Conservation (phyloP, 192 early-diverging fungal species). For the Helicostylum pulchrum region DNA sequence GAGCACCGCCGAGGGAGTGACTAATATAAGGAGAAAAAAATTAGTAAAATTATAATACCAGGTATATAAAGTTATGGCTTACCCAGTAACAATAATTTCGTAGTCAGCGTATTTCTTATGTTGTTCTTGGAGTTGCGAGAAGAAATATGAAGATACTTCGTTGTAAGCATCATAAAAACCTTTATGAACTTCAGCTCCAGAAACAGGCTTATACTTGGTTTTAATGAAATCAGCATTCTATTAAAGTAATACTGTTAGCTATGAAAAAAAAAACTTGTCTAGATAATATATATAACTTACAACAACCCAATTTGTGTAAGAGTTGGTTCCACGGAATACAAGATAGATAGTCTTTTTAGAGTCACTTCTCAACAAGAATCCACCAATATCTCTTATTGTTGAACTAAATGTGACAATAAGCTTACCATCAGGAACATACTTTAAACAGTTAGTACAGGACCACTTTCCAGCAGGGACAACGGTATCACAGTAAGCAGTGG, state of each 20-base stretch:
- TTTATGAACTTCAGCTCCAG: conserved; percentile 10
- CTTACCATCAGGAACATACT: conserved; percentile 1
- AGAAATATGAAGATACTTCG: neutral
- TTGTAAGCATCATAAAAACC: conserved; percentile 22
- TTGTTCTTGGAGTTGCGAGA: neutral
- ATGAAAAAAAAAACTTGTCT: too few relatives aligned
- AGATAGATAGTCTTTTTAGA: conserved; percentile 1
- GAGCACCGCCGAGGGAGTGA: conserved; percentile 34
- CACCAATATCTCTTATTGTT: neutral
- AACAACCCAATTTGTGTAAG: conserved; percentile 3
- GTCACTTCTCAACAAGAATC: conserved; percentile 13
- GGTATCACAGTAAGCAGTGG: conserved; percentile 2
- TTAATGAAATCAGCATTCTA: conserved; percentile 12
- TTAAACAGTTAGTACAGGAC: conserved; percentile 6
- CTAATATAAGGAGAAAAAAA: neutral
- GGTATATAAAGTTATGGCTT: neutral
- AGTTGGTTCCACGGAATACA: conserved; percentile 8
- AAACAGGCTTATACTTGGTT: neutral
- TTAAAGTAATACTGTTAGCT: neutral
- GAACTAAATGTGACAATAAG: conserved; percentile 5
- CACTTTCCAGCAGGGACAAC: neutral
- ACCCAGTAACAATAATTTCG: conserved; percentile 24
- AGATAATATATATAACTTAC: neutral
- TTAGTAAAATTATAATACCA: too few relatives aligned
- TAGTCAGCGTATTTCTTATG: conserved; percentile 17